Percentiles rank a stretch among this genome's conserved stretches.
These are phyloP conservation scores for Vitis hybrid DNA, from an alignment of 177 flowering plant genomes.

Conservation along the genomic window DNA sequence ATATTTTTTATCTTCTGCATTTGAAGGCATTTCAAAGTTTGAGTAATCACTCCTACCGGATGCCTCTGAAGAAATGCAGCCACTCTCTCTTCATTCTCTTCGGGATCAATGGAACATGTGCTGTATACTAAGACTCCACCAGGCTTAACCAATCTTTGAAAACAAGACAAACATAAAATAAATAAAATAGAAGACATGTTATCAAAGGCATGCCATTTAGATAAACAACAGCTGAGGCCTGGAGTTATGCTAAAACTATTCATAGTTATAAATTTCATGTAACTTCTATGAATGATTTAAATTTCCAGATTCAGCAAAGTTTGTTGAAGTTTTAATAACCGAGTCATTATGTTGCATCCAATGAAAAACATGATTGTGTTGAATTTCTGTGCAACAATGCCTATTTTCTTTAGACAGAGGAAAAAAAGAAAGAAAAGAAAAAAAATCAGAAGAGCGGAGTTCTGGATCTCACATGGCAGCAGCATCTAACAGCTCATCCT, in stretches of 20 bases:
- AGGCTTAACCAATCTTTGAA: conserved; percentile 72
- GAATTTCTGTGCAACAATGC: too few relatives aligned
- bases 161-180: background rate
- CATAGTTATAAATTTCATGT: too few relatives aligned
- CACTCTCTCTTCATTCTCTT: conserved; percentile 84
- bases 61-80: conserved; percentile 76
- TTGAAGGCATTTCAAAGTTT: background rate
- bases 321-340: too few relatives aligned
- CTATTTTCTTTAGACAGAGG: background rate
- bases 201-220: background rate
- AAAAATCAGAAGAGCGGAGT: background rate
- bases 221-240: too few relatives aligned
- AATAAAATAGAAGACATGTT: background rate
- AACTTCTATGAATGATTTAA: too few relatives aligned
- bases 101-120: conserved; percentile 93
- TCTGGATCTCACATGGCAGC: conserved; percentile 59
- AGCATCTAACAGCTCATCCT: conserved; percentile 87
- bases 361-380: too few relatives aligned
- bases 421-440: background rate
- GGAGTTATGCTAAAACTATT: too few relatives aligned
- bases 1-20: background rate
- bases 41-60: conserved; percentile 43
- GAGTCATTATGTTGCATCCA: too few relatives aligned
- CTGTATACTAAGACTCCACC: conserved; percentile 88
- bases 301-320: too few relatives aligned